A percentile compares a stretch with the other conserved stretches of the same genome.
These are phyloP conservation scores for Neurospora sp. DNA, from an alignment of 2,329 filamentous ascomycete species.

Conservation along the genomic window DNA sequence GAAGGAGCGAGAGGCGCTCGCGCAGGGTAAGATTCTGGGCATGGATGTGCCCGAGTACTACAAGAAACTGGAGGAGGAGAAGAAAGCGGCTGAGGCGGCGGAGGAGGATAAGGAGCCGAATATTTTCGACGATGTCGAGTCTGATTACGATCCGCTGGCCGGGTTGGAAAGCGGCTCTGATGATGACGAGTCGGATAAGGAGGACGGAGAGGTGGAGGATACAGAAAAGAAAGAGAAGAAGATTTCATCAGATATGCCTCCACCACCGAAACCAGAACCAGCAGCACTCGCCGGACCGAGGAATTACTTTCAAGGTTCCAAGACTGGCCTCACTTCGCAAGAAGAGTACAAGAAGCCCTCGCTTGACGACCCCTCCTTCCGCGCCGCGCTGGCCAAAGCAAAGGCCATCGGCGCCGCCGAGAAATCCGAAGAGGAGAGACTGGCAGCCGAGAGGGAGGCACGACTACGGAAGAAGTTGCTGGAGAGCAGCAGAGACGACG, in stretches of 20 bases:
- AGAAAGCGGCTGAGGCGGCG: constrained; percentile 33
- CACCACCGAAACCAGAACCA: constrained; percentile 30
- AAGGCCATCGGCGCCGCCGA: constrained; percentile 47
- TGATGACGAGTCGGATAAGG: constrained; percentile 30
- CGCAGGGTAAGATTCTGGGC: constrained; percentile 48
- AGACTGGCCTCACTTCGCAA: constrained; percentile 42
- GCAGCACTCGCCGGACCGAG: constrained; percentile 23
- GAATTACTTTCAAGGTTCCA: constrained; percentile 55
- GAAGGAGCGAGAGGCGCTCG: constrained; percentile 29
- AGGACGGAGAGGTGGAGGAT: constrained; percentile 15
- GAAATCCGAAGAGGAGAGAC: constrained; percentile 29
- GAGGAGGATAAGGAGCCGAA: constrained; percentile 47
- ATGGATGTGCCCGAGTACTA: constrained; percentile 57
- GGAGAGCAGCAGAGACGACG: constrained; percentile 66
- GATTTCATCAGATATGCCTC: constrained; percentile 30
- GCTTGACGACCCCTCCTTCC: constrained; percentile 64
- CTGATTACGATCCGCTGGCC: constrained; percentile 58
- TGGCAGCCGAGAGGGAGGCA: constrained; percentile 46
- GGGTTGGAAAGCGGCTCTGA: constrained; percentile 41
- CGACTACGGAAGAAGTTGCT: constrained; percentile 66
- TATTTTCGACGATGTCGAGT: constrained; percentile 56
- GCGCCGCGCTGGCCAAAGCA: constrained; percentile 79
- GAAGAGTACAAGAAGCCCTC: constrained; percentile 41
- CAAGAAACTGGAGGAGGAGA: constrained; percentile 35
- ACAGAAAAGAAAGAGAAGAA: constrained; percentile 16